Base-by-base conservation (phyloP, 1,139 yeast species). In the Pichia inconspicua region DNA sequence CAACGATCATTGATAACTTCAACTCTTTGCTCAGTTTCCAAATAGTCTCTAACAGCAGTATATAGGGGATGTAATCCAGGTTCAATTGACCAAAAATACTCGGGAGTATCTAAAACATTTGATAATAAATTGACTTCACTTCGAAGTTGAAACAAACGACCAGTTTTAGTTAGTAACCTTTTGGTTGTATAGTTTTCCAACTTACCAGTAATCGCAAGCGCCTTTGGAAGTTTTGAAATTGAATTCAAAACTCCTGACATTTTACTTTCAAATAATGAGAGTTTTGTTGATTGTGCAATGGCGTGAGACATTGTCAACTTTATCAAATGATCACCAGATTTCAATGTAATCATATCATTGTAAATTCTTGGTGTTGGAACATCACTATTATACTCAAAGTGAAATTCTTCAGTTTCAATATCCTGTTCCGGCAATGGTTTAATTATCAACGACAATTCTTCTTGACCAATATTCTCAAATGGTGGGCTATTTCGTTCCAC, bases 291-390 rank as follows among this genome's bases (percentile, higher is more conserved):
- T 66, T 92, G 98, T 0, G 97, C 97, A 54, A 92, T 87, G 1
- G 98, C 96, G 66, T 92, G 96, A 2, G 97, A 87, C 79, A 92
- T 80, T 10, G 97, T 87, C 49, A 92, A 70, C 62, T 94, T 90
- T 58, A 89, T 88, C 62, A 92, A 75, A 67, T 90, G 97, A 63
- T 90, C 97, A 5, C 95, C 95, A 1, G 92, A 82, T 46, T 95
- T 73, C 43, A 92, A 68, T 0, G 97, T 89, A 55, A 92, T 84
- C 84, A 92, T 86, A 67, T 92, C 98, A 64, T 92, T 92, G 66
- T 84, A 90, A 40, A 92, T 89, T 51, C 97, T 72, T 1, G 98
- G 97, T 44, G 95, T 74, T 49, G 82, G 83, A 6, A 88, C 80
- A 47, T 81, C 83, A 52, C 77, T 80, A 51, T 89, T 89, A 66